A percentile compares a stretch with the other conserved stretches of the same genome.
phyloP scores from a whole-genome alignment of 805 yeast genomes.

The Starmerella vaccinii region DNA sequence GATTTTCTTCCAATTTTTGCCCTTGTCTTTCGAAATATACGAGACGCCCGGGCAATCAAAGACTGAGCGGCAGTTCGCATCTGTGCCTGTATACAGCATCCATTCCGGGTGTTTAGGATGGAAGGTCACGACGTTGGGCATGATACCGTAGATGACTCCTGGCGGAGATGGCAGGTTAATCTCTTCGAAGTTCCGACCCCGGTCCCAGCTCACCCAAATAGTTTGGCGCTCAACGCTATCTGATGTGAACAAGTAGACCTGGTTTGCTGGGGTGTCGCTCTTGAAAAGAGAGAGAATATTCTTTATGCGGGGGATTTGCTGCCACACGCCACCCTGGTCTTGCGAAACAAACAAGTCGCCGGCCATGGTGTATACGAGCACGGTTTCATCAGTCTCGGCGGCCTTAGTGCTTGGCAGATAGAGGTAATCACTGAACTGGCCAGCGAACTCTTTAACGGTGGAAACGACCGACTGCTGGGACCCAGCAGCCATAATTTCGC shows the following conservation, averaged over 20 bases:
- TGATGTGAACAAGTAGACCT: slow-evolving; percentile 45
- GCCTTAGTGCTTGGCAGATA: slow-evolving; percentile 48
- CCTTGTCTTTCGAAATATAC: slow-evolving; percentile 57
- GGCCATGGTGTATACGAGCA: slow-evolving; percentile 48
- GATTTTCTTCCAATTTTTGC: slow-evolving; percentile 49
- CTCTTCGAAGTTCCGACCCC: slow-evolving; percentile 49
- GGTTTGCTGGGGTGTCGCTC: slow-evolving; percentile 51
- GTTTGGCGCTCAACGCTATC: slow-evolving; percentile 39
- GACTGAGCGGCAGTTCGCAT: slow-evolving; percentile 40
- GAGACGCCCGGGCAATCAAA: slow-evolving; percentile 48
- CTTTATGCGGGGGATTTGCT: neutral
- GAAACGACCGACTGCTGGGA: neutral
- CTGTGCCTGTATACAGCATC: slow-evolving; percentile 58
- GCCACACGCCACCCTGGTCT: slow-evolving; percentile 52
- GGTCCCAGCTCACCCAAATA: slow-evolving; percentile 53
- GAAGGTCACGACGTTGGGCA: slow-evolving; percentile 42
- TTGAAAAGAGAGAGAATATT: slow-evolving; percentile 38
- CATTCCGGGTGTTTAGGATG: slow-evolving; percentile 45
- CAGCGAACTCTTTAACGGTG: slow-evolving; percentile 37
- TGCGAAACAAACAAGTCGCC: slow-evolving; percentile 53
- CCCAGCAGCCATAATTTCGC: neutral
- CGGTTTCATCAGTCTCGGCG: slow-evolving; percentile 46
- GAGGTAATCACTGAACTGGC: slow-evolving; percentile 44
- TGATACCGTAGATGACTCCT: slow-evolving; percentile 28
- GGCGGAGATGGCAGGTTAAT: slow-evolving; percentile 45